Base-by-base conservation (phyloP, 108 stramenopile species). In the Heterococcus sp. region DNA sequence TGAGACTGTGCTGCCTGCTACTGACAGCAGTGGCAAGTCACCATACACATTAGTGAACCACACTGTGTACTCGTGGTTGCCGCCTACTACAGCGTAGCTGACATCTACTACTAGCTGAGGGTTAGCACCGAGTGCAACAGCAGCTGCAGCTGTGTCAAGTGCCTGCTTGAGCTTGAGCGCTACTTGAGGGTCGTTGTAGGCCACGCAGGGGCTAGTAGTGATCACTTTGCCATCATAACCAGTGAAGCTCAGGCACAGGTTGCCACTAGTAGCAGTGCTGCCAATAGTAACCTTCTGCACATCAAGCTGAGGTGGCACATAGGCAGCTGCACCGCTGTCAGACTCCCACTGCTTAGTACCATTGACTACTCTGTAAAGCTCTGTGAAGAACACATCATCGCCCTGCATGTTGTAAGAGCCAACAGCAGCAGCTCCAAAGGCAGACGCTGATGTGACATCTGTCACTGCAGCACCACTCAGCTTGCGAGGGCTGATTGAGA, bases 401-500 rank as follows among this genome's bases (percentile, higher is more conserved):
- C 82, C 82, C 73, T 66, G 68, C 0, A 40, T 63, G 37, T 90
- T 90, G 11, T 74, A 65, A n/a, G n/a, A n/a, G n/a, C n/a, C n/a
- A 0, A 40, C 64, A 35, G 89, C 91, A 8, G 69, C 71, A 26
- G 76, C 68, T 64, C 88, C 87, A 65, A 92, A 92, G 69, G 88
- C 92, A 0, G 69, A 72, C n/a, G 85, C 74, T 0, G 91, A 73
- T 1, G 84, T 79, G 3, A 94, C 79, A 46, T 93, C 92, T 30
- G 82, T 84, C 4, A 94, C 82, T 1, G 87, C 85, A 0, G 79
- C 66, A 35, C 93, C 93, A 33, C 90, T 88, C 31, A 91, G 89
- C 36, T 89, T 91, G 31, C 92, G 91, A 37, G 93, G 93, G 76
- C 92, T 91, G 69, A 94, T 92, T 33, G 64, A 88, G 73, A 94